Conservation (phyloP, 768 basidiomycete genomes). For the Sporobolomyces pararoseus region DNA sequence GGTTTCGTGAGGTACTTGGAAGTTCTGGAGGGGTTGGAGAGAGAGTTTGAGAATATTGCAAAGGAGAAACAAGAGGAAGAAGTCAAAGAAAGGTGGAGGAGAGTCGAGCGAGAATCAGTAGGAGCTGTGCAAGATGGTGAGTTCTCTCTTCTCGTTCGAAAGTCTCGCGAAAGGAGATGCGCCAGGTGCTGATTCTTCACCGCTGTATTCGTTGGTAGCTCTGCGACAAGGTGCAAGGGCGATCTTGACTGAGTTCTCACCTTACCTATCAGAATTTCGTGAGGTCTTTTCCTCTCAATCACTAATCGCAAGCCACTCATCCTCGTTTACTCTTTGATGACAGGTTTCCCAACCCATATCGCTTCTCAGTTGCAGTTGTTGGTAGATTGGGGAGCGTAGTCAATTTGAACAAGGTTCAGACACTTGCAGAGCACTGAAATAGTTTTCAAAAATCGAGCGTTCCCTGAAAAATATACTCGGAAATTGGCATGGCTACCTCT, state of each 20-base stretch:
- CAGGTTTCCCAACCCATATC: constrained; percentile 36
- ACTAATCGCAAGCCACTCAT: no score
- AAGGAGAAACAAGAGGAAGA: constrained; percentile 12
- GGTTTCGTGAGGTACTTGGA: constrained; percentile 65
- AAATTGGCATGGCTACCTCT: no score
- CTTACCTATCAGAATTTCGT: constrained; percentile 39
- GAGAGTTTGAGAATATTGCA: constrained; percentile 53
- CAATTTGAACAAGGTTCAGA: no score
- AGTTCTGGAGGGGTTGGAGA: constrained; percentile 64
- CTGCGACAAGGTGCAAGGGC: constrained; percentile 29
- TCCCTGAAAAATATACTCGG: no score
- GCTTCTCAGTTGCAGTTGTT: constrained; percentile 30
- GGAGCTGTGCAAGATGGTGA: constrained; percentile 29
- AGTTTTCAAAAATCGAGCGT: no score
- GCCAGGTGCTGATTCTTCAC: background rate
- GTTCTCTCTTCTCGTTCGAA: background rate
- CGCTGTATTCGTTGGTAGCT: background rate
- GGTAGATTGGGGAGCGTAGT: constrained; percentile 32
- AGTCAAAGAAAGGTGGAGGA: background rate
- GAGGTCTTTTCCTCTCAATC: constrained; percentile 1
- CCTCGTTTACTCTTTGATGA: background rate
- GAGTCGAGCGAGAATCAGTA: constrained; percentile 22
- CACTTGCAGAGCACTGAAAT: no score
- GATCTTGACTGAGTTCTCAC: constrained; percentile 34
- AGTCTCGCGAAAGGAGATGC: background rate